Evolutionary conservation across 2,329 filamentous ascomycete genomes (phyloP).

Genomic region (Trichoderma sp.): DNA sequence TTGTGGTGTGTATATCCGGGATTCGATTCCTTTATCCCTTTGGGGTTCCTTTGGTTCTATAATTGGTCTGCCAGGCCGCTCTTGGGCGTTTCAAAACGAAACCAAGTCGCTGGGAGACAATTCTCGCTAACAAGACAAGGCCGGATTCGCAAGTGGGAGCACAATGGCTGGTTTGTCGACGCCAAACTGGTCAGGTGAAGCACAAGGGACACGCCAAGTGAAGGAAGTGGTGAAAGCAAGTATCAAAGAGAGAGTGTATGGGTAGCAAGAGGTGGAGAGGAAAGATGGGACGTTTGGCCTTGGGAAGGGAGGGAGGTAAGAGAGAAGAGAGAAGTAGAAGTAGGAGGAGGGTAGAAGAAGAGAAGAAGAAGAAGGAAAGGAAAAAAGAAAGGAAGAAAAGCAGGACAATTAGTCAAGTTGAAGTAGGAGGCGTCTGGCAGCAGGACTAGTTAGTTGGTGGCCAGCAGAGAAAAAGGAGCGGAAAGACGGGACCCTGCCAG

Average conservation of each 20-base stretch:
- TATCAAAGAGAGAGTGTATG: slow-evolving; percentile 7
- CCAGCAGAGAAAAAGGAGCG: slow-evolving; percentile 28
- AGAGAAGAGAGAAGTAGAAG: slow-evolving; percentile 27
- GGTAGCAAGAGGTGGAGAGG: neutral
- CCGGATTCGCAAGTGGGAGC: slow-evolving; percentile 1
- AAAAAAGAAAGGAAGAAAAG: slow-evolving; percentile 22
- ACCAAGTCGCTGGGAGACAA: neutral
- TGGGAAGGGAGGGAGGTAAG: neutral
- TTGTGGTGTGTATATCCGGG: neutral
- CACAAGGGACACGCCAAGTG: slow-evolving; percentile 20
- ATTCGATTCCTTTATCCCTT: neutral
- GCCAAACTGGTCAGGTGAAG: slow-evolving; percentile 6
- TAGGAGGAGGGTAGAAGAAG: slow-evolving; percentile 3
- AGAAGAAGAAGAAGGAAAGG: slow-evolving; percentile 21
- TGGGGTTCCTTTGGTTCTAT: neutral
- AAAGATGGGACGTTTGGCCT: neutral
- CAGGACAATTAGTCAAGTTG: slow-evolving; percentile 24
- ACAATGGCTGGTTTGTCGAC: neutral
- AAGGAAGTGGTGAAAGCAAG: slow-evolving; percentile 7
- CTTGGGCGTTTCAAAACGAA: neutral
- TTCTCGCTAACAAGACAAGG: slow-evolving; percentile 18
- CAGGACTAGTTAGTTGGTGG: slow-evolving; percentile 22
- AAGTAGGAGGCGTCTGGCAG: slow-evolving; percentile 27
- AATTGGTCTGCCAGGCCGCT: slow-evolving; percentile 1
- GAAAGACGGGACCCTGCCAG: slow-evolving; percentile 27